These are phyloP conservation scores for Prunella vulgaris DNA, from an alignment of 257 asterid species.

Conservation along the genomic window DNA sequence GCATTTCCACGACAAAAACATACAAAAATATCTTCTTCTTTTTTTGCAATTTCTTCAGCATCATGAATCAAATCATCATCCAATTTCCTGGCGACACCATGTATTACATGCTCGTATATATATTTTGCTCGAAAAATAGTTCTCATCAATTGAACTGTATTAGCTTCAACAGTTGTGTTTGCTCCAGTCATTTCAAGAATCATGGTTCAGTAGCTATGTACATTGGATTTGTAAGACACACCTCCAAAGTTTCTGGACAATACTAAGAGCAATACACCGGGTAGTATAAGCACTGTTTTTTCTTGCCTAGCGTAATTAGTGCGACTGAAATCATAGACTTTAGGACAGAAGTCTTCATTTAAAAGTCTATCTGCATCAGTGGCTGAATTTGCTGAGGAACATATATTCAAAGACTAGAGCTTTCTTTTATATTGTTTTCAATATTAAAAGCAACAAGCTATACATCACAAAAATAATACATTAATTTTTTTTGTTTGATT, in stretches of 20 bases:
- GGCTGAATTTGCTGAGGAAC: conserved; percentile 23
- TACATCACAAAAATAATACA: too few relatives aligned
- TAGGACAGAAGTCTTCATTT: conserved; percentile 46
- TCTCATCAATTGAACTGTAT: conserved; percentile 20
- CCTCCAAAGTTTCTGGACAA: conserved; percentile 37
- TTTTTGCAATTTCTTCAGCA: conserved; percentile 32
- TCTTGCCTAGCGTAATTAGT: conserved; percentile 35
- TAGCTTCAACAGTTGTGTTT: neutral
- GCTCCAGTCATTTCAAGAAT: conserved; percentile 52
- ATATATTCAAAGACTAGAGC: conserved; percentile 19
- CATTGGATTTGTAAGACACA: conserved; percentile 50
- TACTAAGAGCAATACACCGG: conserved; percentile 50
- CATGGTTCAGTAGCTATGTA: conserved; percentile 53
- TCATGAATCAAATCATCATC: conserved; percentile 18
- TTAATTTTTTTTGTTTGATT: too few relatives aligned
- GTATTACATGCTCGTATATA: conserved; percentile 37
- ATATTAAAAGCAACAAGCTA: too few relatives aligned
- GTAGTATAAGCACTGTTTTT: conserved; percentile 34
- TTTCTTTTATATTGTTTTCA: too few relatives aligned
- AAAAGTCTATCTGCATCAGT: conserved; percentile 16
- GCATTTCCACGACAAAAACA: too few relatives aligned
- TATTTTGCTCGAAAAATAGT: conserved; percentile 38
- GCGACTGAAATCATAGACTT: conserved; percentile 48
- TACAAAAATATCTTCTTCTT: conserved; percentile 27
- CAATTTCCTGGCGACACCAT: conserved; percentile 8